Percentiles rank a stretch among this genome's conserved stretches.
These are phyloP conservation scores for Cucurbita pepo DNA, from an alignment of 306 rosid genomes.

Conservation along the genomic window DNA sequence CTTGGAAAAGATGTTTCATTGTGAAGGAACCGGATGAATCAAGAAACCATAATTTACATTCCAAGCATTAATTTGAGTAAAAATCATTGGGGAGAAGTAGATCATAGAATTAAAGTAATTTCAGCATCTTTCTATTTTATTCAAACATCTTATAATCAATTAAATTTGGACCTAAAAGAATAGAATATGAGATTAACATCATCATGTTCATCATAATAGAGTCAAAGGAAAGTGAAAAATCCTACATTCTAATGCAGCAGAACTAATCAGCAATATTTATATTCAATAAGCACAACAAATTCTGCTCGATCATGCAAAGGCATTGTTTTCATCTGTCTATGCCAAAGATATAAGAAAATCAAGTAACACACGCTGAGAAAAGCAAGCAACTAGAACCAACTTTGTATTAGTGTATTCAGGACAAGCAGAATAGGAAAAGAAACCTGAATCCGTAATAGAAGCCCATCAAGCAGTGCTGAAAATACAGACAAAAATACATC, in stretches of 20 bases:
- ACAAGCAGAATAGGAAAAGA: conserved; percentile 15
- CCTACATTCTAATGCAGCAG: not conserved
- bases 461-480: conserved; percentile 69
- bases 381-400: not conserved
- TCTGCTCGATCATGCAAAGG: not conserved
- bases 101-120: too few species aligned
- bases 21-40: too few species aligned
- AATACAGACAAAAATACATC: conserved; percentile 61
- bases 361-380: not conserved
- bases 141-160: too few species aligned
- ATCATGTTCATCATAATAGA: not conserved
- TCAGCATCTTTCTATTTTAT: too few species aligned
- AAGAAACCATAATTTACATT: too few species aligned
- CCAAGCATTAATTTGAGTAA: too few species aligned
- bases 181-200: not conserved
- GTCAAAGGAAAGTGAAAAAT: not conserved
- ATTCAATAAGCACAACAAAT: not conserved
- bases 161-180: too few species aligned
- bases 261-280: not conserved
- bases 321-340: not conserved
- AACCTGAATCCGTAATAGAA: conserved; percentile 87
- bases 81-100: too few species aligned
- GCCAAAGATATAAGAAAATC: not conserved
- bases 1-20: too few species aligned
- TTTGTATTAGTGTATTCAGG: not conserved